A percentile compares a stretch with the other conserved stretches of the same genome.
phyloP scores from a whole-genome alignment of 441 rosid genomes.

The Sinapis alba region DNA sequence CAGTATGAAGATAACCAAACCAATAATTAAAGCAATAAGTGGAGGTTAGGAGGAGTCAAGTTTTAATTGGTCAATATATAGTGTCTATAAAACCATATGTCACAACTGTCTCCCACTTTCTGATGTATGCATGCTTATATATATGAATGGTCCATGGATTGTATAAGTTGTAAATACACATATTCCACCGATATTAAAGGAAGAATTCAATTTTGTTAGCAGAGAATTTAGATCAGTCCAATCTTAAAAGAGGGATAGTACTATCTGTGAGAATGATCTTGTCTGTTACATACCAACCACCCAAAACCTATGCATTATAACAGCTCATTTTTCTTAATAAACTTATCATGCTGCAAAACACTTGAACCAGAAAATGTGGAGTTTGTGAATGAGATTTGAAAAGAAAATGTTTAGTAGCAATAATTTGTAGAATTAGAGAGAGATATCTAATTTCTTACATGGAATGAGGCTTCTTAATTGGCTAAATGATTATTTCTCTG shows the following conservation, averaged over 20 bases:
- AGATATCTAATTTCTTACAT: background rate
- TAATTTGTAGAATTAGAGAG: background rate
- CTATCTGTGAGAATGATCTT: slow-evolving; percentile 31
- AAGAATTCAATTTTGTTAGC: slow-evolving; percentile 7
- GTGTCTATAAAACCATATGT: slow-evolving; percentile 19
- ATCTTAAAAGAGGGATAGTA: slow-evolving; percentile 33
- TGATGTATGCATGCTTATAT: background rate
- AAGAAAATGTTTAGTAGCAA: background rate
- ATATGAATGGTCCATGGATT: slow-evolving; percentile 21
- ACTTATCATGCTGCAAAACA: background rate
- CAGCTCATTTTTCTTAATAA: background rate
- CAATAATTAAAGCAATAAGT: slow-evolving; percentile 28
- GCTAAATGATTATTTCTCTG: background rate
- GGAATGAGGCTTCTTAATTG: background rate
- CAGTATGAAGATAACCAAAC: background rate
- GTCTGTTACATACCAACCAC: slow-evolving; percentile 41
- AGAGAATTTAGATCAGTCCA: slow-evolving; percentile 26
- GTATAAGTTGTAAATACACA: slow-evolving; percentile 9
- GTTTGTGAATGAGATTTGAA: background rate
- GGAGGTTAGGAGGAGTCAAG: slow-evolving; percentile 29
- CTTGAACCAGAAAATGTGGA: background rate
- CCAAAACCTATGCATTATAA: slow-evolving; percentile 17
- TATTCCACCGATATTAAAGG: slow-evolving; percentile 10
- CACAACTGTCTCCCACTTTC: slow-evolving; percentile 42
- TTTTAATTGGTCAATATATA: slow-evolving; percentile 27